Conservation (phyloP, 176 grass and related monocot species). For the Zea luxurians region DNA sequence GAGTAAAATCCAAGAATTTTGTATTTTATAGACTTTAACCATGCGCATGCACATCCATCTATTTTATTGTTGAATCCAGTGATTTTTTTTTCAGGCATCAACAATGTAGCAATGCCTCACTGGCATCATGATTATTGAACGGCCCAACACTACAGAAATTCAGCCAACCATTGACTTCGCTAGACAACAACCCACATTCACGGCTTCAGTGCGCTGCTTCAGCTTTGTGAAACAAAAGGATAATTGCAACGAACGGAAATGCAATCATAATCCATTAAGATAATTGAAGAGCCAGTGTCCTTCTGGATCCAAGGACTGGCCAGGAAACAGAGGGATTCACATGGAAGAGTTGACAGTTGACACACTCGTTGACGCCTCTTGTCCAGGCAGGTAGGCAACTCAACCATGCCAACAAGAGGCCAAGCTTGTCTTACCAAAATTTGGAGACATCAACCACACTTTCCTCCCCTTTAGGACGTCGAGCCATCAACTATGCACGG, state of each 20-base stretch:
- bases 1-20: neutral
- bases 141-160: neutral
- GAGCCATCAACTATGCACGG: neutral
- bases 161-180: neutral
- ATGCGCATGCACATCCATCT: neutral
- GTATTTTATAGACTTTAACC: neutral
- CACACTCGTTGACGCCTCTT: neutral
- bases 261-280: neutral
- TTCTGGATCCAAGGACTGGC: conserved; percentile 1
- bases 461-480: neutral
- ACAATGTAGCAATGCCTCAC: neutral
- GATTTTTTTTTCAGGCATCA: neutral
- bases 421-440: neutral
- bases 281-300: neutral
- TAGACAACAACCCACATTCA: neutral
- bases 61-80: neutral
- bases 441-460: neutral
- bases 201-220: neutral
- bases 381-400: neutral
- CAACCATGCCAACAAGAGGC: neutral
- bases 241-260: conserved; percentile 7
- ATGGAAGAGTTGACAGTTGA: neutral
- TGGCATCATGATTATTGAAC: neutral
- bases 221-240: conserved; percentile 8
- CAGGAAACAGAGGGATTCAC: conserved; percentile 4